phyloP scores from a whole-genome alignment of 106 monocot species.

The Cymbidium sinense region DNA sequence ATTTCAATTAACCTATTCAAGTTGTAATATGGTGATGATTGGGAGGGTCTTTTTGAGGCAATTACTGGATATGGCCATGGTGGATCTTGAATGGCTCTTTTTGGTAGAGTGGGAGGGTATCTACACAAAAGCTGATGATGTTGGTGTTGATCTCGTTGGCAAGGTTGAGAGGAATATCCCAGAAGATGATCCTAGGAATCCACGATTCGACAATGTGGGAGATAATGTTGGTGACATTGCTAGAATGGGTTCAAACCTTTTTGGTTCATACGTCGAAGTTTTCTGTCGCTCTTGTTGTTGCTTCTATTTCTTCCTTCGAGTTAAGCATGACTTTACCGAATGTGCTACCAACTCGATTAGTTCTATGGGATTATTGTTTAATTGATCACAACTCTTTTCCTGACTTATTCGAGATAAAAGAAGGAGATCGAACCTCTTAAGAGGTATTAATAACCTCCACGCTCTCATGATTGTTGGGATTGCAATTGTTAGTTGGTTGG shows the following conservation, averaged over 20 bases:
- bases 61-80: slow-evolving; percentile 77
- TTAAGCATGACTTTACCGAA: slow-evolving; percentile 56
- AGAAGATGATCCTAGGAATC: too few relatives aligned
- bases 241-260: slow-evolving; percentile 69
- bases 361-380: slow-evolving; percentile 59
- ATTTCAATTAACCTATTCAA: slow-evolving; percentile 53
- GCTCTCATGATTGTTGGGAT: too few relatives aligned
- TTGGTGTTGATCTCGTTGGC: too few relatives aligned
- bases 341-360: slow-evolving; percentile 61
- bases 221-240: slow-evolving; percentile 78
- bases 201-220: slow-evolving; percentile 69
- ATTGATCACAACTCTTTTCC: slow-evolving; percentile 60
- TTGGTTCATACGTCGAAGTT: slow-evolving; percentile 61
- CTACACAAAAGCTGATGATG: too few relatives aligned
- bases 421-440: slow-evolving; percentile 75
- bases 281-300: slow-evolving; percentile 63
- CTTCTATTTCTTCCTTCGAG: slow-evolving; percentile 67
- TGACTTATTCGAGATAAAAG: slow-evolving; percentile 63
- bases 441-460: slow-evolving; percentile 74
- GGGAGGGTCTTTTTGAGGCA: too few relatives aligned
- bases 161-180: too few relatives aligned
- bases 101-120: slow-evolving; percentile 71
- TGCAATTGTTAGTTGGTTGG: too few relatives aligned
- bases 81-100: slow-evolving; percentile 74
- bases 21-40: slow-evolving; percentile 45